Base-by-base conservation (phyloP, 179 eudicot genomes). In the Sideroxylon spinosum region DNA sequence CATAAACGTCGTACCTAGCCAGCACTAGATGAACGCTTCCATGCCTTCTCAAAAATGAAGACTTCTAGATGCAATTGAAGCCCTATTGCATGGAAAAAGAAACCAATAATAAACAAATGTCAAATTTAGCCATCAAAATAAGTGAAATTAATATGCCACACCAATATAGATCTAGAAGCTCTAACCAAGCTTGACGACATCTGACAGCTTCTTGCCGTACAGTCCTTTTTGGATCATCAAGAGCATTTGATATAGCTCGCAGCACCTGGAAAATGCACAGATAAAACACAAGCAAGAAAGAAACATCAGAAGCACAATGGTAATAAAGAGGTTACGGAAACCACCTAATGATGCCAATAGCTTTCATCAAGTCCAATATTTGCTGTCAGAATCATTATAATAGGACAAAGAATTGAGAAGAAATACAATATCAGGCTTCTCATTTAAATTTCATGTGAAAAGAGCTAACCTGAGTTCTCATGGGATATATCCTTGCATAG, bases 201-300 rank as follows among this genome's bases (percentile, higher is more conserved):
- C 89, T 91, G 63, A 90, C 97, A 84, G 98, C 98, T 83, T 95
- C 98, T 87, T 81, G 90, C 62, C 98, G 91, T 76, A 95, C 97
- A 77, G 78, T 82, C 74, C 98, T 86, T 87, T 93, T 95, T 77
- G 97, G 98, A 85, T 95, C 98, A 88, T 87, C 97, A 74, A 95
- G 91, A 82, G 87, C 93, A 84, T 87, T 88, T 55, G 89, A 81
- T 82, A 92, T 83, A 57, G 90, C 91, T 78, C 73, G 76, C 73
- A 95, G 74, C 20, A 95, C 98, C 98, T 62, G 60, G 68, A 72
- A 25, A 76, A 52, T 11, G 19, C 4, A 67, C 50, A 32, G 16
- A 6, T 12, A 23, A 66, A 11, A 76, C 66, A 11, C 78, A 56
- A 5, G 69, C 46, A 69, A 8, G 11, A 53, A 17, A 48, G 7